A percentile compares a stretch with the other conserved stretches of the same genome.
phyloP scores from a whole-genome alignment of 495 filamentous ascomycete species.

The Aspergillus homomorphus region DNA sequence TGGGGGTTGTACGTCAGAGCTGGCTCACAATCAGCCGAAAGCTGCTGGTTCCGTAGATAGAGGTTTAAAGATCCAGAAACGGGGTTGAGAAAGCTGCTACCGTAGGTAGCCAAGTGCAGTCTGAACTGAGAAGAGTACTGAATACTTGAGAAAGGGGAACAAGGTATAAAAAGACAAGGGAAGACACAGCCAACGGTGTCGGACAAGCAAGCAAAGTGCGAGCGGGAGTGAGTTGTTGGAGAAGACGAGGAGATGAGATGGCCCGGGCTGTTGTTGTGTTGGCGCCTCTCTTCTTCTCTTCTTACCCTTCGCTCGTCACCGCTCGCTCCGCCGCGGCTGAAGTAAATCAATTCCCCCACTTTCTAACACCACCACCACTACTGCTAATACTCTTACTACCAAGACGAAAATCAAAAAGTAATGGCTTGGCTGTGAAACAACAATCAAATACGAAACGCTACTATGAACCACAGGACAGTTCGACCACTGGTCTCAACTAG shows the following conservation, averaged over 20 bases:
- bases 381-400: no score
- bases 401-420: no score
- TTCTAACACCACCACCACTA: no score
- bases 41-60: not conserved
- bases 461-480: not conserved
- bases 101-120: not conserved
- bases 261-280: constrained; percentile 18
- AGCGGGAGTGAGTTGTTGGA: not conserved
- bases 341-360: no score
- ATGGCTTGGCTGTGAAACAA: not conserved
- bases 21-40: not conserved
- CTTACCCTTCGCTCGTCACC: constrained; percentile 24
- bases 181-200: constrained; percentile 1
- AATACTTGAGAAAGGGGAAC: not conserved
- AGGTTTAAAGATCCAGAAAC: not conserved
- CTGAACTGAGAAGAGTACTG: not conserved
- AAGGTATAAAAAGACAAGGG: not conserved
- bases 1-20: not conserved
- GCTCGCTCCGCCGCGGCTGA: constrained; percentile 20
- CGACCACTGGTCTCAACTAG: not conserved
- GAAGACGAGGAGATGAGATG: not conserved
- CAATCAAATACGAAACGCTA: not conserved
- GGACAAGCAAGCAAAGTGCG: constrained; percentile 18
- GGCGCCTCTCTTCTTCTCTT: constrained; percentile 14
- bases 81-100: not conserved